Evolutionary conservation across 208 protist species (phyloP).

Genomic region (Phytomonas francai): DNA sequence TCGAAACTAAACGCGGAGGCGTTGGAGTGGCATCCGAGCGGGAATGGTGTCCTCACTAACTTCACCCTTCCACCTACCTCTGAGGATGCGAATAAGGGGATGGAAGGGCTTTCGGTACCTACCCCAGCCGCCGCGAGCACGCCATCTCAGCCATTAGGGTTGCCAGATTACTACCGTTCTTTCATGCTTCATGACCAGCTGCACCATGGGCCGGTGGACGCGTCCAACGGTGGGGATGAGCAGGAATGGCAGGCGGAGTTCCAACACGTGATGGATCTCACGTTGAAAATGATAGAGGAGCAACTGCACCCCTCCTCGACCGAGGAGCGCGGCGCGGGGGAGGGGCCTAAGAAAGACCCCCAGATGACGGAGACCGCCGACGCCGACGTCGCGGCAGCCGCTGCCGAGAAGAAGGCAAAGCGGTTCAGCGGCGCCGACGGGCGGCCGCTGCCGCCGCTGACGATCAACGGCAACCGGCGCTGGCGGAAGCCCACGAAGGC

Average conservation of each 20-base stretch:
- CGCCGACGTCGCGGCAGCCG: not conserved
- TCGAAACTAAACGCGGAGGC: slow-evolving; percentile 66
- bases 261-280: slow-evolving; percentile 62
- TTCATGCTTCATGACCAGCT: slow-evolving; percentile 23
- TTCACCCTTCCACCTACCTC: slow-evolving; percentile 43
- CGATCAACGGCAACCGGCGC: slow-evolving; percentile 52
- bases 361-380: not conserved
- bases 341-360: not conserved
- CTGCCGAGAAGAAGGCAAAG: slow-evolving; percentile 17
- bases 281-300: slow-evolving; percentile 48
- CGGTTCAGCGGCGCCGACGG: slow-evolving; percentile 16
- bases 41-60: slow-evolving; percentile 22
- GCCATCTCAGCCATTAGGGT: not conserved
- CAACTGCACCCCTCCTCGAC: slow-evolving; percentile 40
- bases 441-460: slow-evolving; percentile 33
- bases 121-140: not conserved
- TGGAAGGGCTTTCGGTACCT: not conserved
- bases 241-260: slow-evolving; percentile 67
- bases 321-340: slow-evolving; percentile 15
- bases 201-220: slow-evolving; percentile 14
- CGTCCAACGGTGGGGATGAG: slow-evolving; percentile 3
- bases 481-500: slow-evolving; percentile 83
- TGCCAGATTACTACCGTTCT: slow-evolving; percentile 9
- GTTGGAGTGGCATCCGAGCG: slow-evolving; percentile 67
- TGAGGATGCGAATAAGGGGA: slow-evolving; percentile 8